Percentiles rank a stretch among this genome's conserved stretches.
These are phyloP conservation scores for Coniferiporia sulphurascens DNA, from an alignment of 1,284 basidiomycete species.

Conservation along the genomic window DNA sequence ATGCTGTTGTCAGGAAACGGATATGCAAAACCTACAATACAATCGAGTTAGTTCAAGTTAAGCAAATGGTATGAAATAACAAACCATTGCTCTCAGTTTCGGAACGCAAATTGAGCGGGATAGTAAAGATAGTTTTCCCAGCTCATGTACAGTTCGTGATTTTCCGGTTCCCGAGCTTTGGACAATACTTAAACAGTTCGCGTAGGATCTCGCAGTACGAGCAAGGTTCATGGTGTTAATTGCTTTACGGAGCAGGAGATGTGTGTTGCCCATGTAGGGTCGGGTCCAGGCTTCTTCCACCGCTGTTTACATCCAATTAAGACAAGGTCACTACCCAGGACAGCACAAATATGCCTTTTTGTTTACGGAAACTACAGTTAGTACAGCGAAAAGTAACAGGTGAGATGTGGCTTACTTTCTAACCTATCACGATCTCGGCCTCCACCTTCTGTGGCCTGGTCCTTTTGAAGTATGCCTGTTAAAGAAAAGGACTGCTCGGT, in stretches of 20 bases:
- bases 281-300: neutral
- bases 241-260: neutral
- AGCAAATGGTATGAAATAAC: neutral
- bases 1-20: neutral
- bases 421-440: too few species aligned
- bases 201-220: neutral
- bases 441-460: too few species aligned
- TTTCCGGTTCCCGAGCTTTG: slow-evolving; percentile 1
- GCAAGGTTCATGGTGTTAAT: neutral
- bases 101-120: neutral
- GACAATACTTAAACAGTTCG: neutral
- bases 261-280: neutral
- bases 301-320: neutral
- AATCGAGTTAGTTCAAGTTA: neutral
- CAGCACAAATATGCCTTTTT: too few species aligned
- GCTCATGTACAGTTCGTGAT: neutral
- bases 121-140: neutral
- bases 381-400: too few species aligned
- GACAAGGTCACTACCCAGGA: neutral
- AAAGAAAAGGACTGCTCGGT: too few species aligned
- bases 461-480: too few species aligned
- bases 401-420: too few species aligned
- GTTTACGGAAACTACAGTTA: too few species aligned
- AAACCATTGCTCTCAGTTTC: neutral
- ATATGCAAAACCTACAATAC: neutral